Base-by-base conservation (phyloP, 768 basidiomycete genomes). In the Lactarius hatsudake region DNA sequence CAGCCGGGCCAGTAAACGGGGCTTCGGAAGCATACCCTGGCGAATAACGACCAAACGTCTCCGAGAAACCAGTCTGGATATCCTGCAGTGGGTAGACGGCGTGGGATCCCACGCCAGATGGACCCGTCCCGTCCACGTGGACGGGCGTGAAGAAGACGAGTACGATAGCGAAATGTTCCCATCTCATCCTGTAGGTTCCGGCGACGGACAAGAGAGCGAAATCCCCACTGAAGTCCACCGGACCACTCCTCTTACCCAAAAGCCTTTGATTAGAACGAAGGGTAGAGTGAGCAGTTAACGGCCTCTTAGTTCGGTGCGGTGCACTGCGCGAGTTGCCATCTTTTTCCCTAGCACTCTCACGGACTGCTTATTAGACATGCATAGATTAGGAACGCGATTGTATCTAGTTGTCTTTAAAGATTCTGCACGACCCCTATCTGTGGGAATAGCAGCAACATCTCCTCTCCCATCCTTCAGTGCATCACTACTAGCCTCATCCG, bases 61-160 rank as follows among this genome's bases (percentile, higher is more conserved):
- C 62, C 82, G 91, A 42, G 82, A 88, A 57, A 81, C 88, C 34
- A 83, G 83, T 26, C 75, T 86, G 17, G 82, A 83, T 58, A 82
- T 84, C 23, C 74, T 93, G 69, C 84, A 84, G 67, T 89, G 87
- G 83, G 83, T 93, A 58, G 91, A 93, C 73, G 88, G 90, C 10
- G 78, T 81, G 59, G 77, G 81, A 48, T 82, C 86, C 40, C 83
- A 86, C 68, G 78, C 83, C 45, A 85, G 86, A n/a, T 89, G 88
- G 88, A 79, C 79, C 15, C 78, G 80, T 66, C 78, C 82, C 10
- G 72, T 80, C 72, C 72, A 79, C 64, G 71, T 73, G 51, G 68
- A 66, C 26, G 64, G 51, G 3, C 57, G 30, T 5, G 83, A 81
- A 28, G 83, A 83, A n/a, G 80, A 79, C 13, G 79, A 79, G n/a